Conservation (phyloP, 1,284 basidiomycete species). For the Microbotryum silenes-acaulis region DNA sequence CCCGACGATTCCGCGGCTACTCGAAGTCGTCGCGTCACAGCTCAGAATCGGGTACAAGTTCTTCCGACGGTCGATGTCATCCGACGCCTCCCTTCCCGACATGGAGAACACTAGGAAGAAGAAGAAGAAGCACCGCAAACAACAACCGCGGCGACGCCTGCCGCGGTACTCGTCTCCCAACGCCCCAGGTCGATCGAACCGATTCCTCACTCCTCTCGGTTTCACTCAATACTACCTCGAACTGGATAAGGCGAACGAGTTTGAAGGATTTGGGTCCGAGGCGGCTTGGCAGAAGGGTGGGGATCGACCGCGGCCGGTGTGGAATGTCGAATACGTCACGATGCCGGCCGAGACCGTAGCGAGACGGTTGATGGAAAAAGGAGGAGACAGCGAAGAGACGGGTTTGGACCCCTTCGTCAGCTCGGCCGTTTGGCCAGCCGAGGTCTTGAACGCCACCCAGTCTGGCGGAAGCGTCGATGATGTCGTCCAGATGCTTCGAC, state of each 20-base stretch:
- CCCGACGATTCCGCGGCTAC: not conserved
- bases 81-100: constrained; percentile 23
- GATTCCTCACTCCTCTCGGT: constrained; percentile 62
- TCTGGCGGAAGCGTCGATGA: not conserved
- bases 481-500: constrained; percentile 1
- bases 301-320: constrained; percentile 48
- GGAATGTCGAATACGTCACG: constrained; percentile 72
- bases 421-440: not conserved
- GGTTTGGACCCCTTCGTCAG: not conserved
- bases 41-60: constrained; percentile 8
- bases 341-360: constrained; percentile 44
- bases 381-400: not conserved
- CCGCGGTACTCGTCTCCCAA: constrained; percentile 56
- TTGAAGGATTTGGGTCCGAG: constrained; percentile 30
- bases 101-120: constrained; percentile 30
- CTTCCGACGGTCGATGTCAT: not conserved
- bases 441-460: not conserved
- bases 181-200: constrained; percentile 65
- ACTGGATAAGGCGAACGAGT: constrained; percentile 52
- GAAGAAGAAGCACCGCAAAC: constrained; percentile 52
- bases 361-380: not conserved
- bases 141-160: constrained; percentile 40
- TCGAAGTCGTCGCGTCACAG: not conserved
- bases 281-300: constrained; percentile 3
- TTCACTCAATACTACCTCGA: constrained; percentile 75